Base-by-base conservation (phyloP, 176 grass and related monocot species). In the Zoysia pacifica region DNA sequence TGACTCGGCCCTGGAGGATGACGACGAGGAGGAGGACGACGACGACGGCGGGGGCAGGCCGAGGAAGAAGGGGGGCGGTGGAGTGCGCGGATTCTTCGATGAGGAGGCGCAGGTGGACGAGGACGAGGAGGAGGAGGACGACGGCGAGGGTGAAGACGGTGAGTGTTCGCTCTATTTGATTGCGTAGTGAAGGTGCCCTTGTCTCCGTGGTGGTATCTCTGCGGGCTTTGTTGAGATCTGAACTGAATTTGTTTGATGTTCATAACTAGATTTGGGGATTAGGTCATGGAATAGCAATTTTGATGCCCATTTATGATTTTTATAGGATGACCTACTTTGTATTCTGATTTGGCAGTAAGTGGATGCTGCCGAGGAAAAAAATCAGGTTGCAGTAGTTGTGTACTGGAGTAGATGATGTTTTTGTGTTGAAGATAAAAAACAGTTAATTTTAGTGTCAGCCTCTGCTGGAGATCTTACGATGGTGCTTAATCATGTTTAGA, bases 91-190 rank as follows among this genome's bases (percentile, higher is more conserved):
- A 35, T 99, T 88, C 81, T 91, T 99, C 66, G 97, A 99, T 49
- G 81, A 93, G 74, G 93, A 99, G 82, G 93, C 93, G 5, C 79
- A 82, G 63, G 97, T 96, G 13, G 97, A 99, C 36, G 91, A 90
- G 51, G 97, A 93, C 16, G 97, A 99, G 11, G 93, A 93, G 36
- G 97, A 96, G 63, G 97, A 99, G 67, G 97, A 99, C 36, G 97
- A 99, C 4, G 93, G 91, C 40, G 93, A 99, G 35, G 97, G 93
- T 44, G 97, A 99, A 62, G 93, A 99, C 3, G 93, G 97, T 93
- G 89, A 83, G 76, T 79, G 35, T 10, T 68, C 10, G 18, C 53
- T 73, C 20, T 73, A 4, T 72, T 70, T 19, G 48, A 35, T 84
- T 74, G 43, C 41, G 9, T 49, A 35, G 37, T 50, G 61, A 44